phyloP scores from a whole-genome alignment of 2,329 filamentous ascomycete species.

The Xylariomycetidae sp. region DNA sequence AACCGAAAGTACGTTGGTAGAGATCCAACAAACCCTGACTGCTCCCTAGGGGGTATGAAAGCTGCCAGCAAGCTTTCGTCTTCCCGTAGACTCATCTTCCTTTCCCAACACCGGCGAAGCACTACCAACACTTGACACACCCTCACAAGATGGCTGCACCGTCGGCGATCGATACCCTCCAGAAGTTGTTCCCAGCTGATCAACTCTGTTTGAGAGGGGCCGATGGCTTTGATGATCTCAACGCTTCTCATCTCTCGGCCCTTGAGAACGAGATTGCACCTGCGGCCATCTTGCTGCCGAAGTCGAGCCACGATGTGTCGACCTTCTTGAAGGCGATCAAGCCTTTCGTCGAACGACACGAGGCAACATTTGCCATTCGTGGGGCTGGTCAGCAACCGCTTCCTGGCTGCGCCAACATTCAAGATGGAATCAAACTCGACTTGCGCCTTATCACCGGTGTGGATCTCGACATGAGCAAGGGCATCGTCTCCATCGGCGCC shows the following conservation, averaged over 20 bases:
- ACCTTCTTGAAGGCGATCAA: slow-evolving; percentile 2
- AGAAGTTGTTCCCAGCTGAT: slow-evolving; percentile 1
- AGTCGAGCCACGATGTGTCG: slow-evolving; percentile 4
- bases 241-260: slow-evolving; percentile 10
- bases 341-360: background rate
- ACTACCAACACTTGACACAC: too few species aligned
- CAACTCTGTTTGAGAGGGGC: slow-evolving; percentile 5
- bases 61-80: too few species aligned
- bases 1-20: too few species aligned
- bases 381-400: slow-evolving; percentile 5
- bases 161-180: too few species aligned
- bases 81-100: too few species aligned
- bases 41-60: too few species aligned
- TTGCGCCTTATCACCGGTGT: slow-evolving; percentile 2
- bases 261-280: slow-evolving; percentile 10
- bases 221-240: slow-evolving; percentile 6
- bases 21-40: too few species aligned
- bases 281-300: slow-evolving; percentile 9
- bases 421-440: slow-evolving; percentile 3
- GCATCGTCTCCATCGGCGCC: slow-evolving; percentile 5
- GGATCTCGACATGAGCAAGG: slow-evolving; percentile 5
- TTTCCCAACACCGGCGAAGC: too few species aligned
- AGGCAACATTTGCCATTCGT: slow-evolving; percentile 4
- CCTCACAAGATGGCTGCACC: too few species aligned
- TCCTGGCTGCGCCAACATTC: slow-evolving; percentile 2